phyloP scores from a whole-genome alignment of 1,284 basidiomycete species.

The Mycosarcoma maydis region DNA sequence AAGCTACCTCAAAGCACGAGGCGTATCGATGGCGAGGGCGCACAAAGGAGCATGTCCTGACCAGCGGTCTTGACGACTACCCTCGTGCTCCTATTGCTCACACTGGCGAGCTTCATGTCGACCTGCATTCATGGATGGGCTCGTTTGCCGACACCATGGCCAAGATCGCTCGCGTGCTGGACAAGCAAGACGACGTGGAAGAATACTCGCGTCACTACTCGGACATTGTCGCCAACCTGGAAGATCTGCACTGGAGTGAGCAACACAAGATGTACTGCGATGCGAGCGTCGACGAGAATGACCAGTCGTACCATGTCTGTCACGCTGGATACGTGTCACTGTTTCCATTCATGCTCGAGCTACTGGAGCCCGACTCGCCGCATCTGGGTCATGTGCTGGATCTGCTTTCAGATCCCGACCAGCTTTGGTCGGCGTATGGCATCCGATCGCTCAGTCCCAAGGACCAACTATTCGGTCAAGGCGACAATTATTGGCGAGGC shows the following conservation, averaged over 20 bases:
- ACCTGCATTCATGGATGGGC: conserved; percentile 93
- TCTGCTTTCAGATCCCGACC: conserved; percentile 78
- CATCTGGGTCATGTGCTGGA: conserved; percentile 82
- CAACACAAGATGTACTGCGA: conserved; percentile 92
- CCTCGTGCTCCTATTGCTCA: conserved; percentile 83
- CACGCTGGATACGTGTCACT: conserved; percentile 90
- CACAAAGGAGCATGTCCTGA: conserved; percentile 84
- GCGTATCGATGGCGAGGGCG: conserved; percentile 95
- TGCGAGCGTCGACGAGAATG: conserved; percentile 81
- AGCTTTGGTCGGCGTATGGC: conserved; percentile 90
- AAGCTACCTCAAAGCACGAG: conserved; percentile 83
- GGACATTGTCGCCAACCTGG: conserved; percentile 84
- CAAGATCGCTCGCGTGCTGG: conserved; percentile 69
- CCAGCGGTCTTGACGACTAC: conserved; percentile 94
- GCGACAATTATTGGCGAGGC: conserved; percentile 95
- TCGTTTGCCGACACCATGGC: conserved; percentile 71
- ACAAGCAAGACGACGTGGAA: conserved; percentile 79
- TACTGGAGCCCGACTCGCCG: conserved; percentile 77
- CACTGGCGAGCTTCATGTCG: conserved; percentile 88
- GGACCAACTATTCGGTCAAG: conserved; percentile 86
- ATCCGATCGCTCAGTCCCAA: conserved; percentile 83
- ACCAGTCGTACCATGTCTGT: conserved; percentile 87
- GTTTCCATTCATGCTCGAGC: conserved; percentile 82
- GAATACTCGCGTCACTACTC: conserved; percentile 80
- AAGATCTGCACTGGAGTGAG: conserved; percentile 93